These are phyloP conservation scores for Echria macrotheca DNA, from an alignment of 495 filamentous ascomycete genomes.

Conservation along the genomic window DNA sequence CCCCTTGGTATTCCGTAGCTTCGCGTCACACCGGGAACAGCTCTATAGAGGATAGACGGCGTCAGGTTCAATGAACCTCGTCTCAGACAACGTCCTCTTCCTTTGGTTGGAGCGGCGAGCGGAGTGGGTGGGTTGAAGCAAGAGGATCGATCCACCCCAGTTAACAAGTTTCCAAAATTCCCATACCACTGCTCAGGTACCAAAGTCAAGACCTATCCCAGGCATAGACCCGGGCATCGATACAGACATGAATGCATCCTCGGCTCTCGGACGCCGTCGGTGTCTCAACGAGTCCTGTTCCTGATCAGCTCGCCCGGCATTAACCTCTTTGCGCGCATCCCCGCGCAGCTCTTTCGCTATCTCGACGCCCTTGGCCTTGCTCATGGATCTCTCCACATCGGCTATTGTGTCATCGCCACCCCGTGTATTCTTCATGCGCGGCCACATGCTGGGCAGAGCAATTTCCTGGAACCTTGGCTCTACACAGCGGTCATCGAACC, in stretches of 20 bases:
- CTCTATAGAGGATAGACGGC: no score
- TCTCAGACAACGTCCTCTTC: no score
- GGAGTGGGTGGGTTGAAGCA: no score
- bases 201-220: slow-evolving; percentile 17
- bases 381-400: slow-evolving; percentile 36
- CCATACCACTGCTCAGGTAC: no score
- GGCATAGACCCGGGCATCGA: slow-evolving; percentile 31
- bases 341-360: slow-evolving; percentile 41
- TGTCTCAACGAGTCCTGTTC: slow-evolving; percentile 34
- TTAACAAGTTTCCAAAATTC: no score
- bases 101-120: no score
- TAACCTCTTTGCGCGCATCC: slow-evolving; percentile 41
- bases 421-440: slow-evolving; percentile 75
- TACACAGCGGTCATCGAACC: slow-evolving; percentile 95
- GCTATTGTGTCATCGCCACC: slow-evolving; percentile 49
- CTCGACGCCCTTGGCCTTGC: slow-evolving; percentile 46
- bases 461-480: slow-evolving; percentile 96
- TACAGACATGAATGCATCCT: slow-evolving; percentile 30
- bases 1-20: no score
- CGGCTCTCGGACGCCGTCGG: slow-evolving; percentile 28
- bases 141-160: no score
- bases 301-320: slow-evolving; percentile 37
- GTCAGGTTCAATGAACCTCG: no score
- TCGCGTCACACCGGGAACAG: no score
- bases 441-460: slow-evolving; percentile 89